These are phyloP conservation scores for Phytophthora kernoviae DNA, from an alignment of 352 stramenopile species.

Conservation along the genomic window DNA sequence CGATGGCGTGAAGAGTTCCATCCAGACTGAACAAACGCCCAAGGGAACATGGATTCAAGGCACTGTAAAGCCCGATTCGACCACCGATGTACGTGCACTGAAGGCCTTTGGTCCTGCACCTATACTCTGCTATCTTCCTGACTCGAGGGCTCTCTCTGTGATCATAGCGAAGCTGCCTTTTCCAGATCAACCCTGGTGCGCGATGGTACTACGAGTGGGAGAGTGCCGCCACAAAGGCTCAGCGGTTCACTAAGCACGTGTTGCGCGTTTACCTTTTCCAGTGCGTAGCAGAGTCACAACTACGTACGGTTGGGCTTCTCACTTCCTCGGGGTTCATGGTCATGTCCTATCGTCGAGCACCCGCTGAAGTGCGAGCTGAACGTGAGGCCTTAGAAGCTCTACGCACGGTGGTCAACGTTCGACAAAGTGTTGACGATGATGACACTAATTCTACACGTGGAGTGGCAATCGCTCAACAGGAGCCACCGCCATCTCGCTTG, in stretches of 20 bases:
- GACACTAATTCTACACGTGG: too few relatives aligned
- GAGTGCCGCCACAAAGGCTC: conserved; percentile 61
- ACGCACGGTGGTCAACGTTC: conserved; percentile 7
- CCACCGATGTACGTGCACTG: conserved; percentile 17
- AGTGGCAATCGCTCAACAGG: conserved; percentile 1
- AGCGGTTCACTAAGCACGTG: conserved; percentile 68
- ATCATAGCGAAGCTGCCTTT: conserved; percentile 28
- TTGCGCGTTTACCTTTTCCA: conserved; percentile 63
- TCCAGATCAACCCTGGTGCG: conserved; percentile 58
- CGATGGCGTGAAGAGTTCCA: conserved; percentile 33
- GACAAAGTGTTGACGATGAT: conserved; percentile 4
- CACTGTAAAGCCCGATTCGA: conserved; percentile 21
- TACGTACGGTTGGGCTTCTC: conserved; percentile 49
- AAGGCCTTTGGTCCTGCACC: neutral
- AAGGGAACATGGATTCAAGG: conserved; percentile 73
- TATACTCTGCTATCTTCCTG: neutral
- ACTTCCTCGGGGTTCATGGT: conserved; percentile 66
- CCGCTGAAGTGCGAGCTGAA: conserved; percentile 46
- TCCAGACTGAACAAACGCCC: conserved; percentile 64
- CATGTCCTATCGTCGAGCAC: conserved; percentile 65
- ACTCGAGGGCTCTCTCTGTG: conserved; percentile 4
- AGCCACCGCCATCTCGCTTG: neutral
- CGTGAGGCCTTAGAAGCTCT: conserved; percentile 24
- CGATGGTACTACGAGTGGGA: conserved; percentile 82
- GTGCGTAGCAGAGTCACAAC: conserved; percentile 17